Base-by-base conservation (phyloP, 176 grass and related monocot species). In the Aegilops umbellulata region DNA sequence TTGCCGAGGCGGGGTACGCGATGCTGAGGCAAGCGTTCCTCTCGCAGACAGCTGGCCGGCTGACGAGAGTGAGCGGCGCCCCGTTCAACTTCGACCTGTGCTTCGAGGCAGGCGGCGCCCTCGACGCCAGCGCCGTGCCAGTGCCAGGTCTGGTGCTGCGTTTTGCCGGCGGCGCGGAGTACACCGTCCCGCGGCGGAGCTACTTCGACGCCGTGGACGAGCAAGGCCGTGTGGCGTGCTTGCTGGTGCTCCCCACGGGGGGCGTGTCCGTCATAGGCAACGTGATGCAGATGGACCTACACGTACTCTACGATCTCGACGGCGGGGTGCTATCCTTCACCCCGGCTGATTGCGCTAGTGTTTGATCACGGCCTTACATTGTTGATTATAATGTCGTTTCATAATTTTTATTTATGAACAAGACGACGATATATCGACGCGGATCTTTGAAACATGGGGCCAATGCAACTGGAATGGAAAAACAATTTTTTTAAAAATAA, bases 251-350 rank as follows among this genome's bases (percentile, higher is more conserved):
- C 14, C 69, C 82, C 20, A 81, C 72, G 16, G 49, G 47, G 26
- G 78, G 83, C 29, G 65, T 92, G 26, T 95, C 93, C 69, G 79
- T 95, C 32, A 83, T 95, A 7, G 93, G 93, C 57, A 92, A 88
- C 66, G 84, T 86, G 34, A 72, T 88, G 79, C 93, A 95, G 82
- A 91, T 88, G 77, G 86, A 89, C 58, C 69, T 94, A 81, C 86
- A 92, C 76, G 47, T 94, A 44, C 53, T 94, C 22, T 92, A 91
- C 55, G 87, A 90, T 32, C 38, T 92, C 12, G 68, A 84, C 2
- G 83, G 55, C 15, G 80, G 22, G 20, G 14, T 61, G 10, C 70
- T 94, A 30, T 85, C 84, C 13, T 94, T 94, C 76, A 55, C 83
- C 44, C 81, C 84, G 3, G 81, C 84, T 41, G 63, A 87, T 30